Evolutionary conservation across 2,329 filamentous ascomycete genomes (phyloP), one percentile per base, ranked within the genome.

Genomic region (Trichoderma harzianum): DNA sequence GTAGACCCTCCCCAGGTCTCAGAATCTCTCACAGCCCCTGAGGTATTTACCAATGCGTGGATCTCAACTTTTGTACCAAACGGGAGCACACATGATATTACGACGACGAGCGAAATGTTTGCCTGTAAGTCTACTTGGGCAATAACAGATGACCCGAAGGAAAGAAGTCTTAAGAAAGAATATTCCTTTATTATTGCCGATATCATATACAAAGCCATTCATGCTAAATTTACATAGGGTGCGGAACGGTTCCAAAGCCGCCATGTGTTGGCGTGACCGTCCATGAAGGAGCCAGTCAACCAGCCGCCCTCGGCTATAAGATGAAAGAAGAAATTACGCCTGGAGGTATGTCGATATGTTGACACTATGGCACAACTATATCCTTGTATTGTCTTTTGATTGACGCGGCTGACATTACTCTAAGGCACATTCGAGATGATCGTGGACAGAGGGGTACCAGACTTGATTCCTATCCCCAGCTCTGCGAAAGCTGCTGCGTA

Each of bases 391-490:
- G 8, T 18, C 36, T 1, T 51, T 21, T 5, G 0, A 51, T 6
- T 3, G 4, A 0, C n/a, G 0, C 1, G n/a, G 43, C n/a, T 51
- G n/a, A 51, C 43, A 11, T 21, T 51, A 3, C n/a, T 21, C 5
- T 6, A 24, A 51, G 43, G 43, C 43, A 51, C 43, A 1, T 51
- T 51, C 10, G 43, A 51, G n/a, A 51, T 51, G 43, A 51, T 51
- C 5, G n/a, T 51, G n/a, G 43, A 51, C 5, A 51, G 43, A 21
- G 43, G 43, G 0, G 43, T 51, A 21, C 43, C 43, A 51, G 43
- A 51, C 43, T 51, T 51, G n/a, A 51, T 51, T 12, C 43, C 43
- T 6, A 51, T 51, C 43, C 43, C 43, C 10, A 51, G 43, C 43
- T 51, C 43, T 6, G 43, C 43, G n/a, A 21, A 21, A 24, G 1